Evolutionary conservation across 2,329 filamentous ascomycete genomes (phyloP).

Genomic region (Fusarium sp.): DNA sequence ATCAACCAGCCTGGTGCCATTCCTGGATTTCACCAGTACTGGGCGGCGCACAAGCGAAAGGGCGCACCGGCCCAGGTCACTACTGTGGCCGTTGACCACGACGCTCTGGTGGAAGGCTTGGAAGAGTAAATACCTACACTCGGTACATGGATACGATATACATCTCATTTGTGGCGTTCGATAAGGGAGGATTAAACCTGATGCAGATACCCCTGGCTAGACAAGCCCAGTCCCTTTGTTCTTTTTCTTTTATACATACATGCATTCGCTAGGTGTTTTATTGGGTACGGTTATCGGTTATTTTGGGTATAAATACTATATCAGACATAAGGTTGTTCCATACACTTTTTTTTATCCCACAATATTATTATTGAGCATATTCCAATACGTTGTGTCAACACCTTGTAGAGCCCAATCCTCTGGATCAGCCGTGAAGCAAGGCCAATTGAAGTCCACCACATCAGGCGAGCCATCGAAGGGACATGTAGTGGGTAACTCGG

Average conservation of each 20-base stretch:
- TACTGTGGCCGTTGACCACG: conserved; percentile 67
- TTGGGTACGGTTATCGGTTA: conserved; percentile 5
- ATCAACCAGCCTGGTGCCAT: conserved; percentile 84
- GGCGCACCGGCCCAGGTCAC: conserved; percentile 67
- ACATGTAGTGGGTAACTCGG: conserved; percentile 15
- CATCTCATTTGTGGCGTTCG: conserved; percentile 43
- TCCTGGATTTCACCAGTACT: conserved; percentile 73
- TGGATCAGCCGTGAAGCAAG: conserved; percentile 47
- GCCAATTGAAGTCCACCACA: conserved; percentile 38
- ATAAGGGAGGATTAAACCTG: conserved; percentile 28
- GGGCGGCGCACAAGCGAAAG: conserved; percentile 62
- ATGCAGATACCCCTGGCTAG: conserved; percentile 46
- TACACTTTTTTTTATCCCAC: conserved; percentile 4
- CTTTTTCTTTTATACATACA: conserved; percentile 19
- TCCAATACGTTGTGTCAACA: conserved; percentile 53
- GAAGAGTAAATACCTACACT: conserved; percentile 40
- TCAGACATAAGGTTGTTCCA: conserved; percentile 6
- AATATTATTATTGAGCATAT: conserved; percentile 46
- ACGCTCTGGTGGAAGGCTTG: conserved; percentile 70
- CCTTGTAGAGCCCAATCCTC: conserved; percentile 56
- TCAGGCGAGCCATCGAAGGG: conserved; percentile 6
- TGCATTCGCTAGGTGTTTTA: conserved; percentile 33
- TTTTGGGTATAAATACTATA: conserved; percentile 38
- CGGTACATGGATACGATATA: conserved; percentile 23
- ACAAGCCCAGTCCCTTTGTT: conserved; percentile 36